These are phyloP conservation scores for Solidago caesia DNA, from an alignment of 129 eudicot genomes.

Conservation along the genomic window DNA sequence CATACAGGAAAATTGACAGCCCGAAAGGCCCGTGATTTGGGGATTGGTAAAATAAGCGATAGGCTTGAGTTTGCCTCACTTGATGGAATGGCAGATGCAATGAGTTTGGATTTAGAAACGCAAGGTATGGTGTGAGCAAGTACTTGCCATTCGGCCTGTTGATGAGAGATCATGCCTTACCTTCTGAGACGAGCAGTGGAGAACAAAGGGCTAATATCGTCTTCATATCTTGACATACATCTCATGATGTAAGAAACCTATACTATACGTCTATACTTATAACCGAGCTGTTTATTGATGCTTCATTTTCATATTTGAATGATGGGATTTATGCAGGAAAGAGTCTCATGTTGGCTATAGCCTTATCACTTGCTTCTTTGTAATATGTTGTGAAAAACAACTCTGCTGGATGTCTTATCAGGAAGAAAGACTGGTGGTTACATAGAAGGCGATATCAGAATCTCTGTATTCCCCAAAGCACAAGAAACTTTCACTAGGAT, in stretches of 20 bases:
- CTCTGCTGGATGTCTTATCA: slow-evolving; percentile 55
- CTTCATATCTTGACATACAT: slow-evolving; percentile 54
- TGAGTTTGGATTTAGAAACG: slow-evolving; percentile 68
- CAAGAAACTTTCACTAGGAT: slow-evolving; percentile 52
- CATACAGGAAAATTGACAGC: slow-evolving; percentile 64
- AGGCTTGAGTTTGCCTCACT: slow-evolving; percentile 70
- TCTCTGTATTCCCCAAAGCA: slow-evolving; percentile 47
- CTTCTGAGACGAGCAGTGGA: slow-evolving; percentile 70
- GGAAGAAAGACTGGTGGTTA: slow-evolving; percentile 53
- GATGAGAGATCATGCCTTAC: slow-evolving; percentile 73
- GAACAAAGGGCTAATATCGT: slow-evolving; percentile 67
- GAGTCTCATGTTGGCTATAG: no score
- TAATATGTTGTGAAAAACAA: no score
- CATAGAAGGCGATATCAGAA: slow-evolving; percentile 48
- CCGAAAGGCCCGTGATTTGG: slow-evolving; percentile 51
- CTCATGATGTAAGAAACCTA: slow-evolving; percentile 57
- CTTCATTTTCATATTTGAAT: no score
- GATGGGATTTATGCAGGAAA: no score
- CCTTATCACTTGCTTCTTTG: no score
- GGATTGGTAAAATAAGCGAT: slow-evolving; percentile 37
- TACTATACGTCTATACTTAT: no score
- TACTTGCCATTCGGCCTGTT: slow-evolving; percentile 77
- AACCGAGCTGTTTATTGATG: no score
- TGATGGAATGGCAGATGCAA: slow-evolving; percentile 81
- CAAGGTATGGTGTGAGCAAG: slow-evolving; percentile 48